Conservation (phyloP, 164 flowering plant genomes). For the Hamamelis virginiana region DNA sequence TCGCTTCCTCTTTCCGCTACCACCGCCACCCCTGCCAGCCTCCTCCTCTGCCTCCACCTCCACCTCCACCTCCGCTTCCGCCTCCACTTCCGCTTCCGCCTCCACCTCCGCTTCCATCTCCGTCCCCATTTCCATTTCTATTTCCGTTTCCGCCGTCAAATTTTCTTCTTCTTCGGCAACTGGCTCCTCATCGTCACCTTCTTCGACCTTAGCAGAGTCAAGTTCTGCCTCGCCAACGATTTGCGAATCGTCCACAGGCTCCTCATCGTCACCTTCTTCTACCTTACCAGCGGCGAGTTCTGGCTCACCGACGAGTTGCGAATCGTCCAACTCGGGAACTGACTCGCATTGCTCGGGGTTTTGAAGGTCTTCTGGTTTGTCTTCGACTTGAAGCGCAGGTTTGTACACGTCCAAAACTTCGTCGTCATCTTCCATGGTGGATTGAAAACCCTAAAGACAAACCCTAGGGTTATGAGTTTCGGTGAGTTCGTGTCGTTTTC, state of each 20-base stretch:
- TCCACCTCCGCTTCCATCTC: slow-evolving; percentile 21
- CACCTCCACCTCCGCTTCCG: slow-evolving; percentile 20
- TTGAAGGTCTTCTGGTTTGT: neutral
- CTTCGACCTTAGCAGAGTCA: neutral
- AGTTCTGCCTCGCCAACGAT: neutral
- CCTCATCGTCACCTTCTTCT: neutral
- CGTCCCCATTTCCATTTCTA: slow-evolving; percentile 16
- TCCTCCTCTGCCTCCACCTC: slow-evolving; percentile 18
- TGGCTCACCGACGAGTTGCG: neutral
- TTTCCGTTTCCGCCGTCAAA: slow-evolving; percentile 16
- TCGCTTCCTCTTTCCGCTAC: slow-evolving; percentile 53
- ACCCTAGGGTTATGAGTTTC: slow-evolving; percentile 6
- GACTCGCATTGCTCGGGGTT: neutral
- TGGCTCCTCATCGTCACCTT: slow-evolving; percentile 1
- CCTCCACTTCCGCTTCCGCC: slow-evolving; percentile 19
- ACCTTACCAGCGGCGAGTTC: neutral
- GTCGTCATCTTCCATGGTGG: slow-evolving; percentile 28
- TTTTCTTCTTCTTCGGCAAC: slow-evolving; percentile 18
- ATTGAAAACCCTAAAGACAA: slow-evolving; percentile 5
- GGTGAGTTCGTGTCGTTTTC: neutral
- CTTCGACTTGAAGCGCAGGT: slow-evolving; percentile 4
- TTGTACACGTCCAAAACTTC: slow-evolving; percentile 4
- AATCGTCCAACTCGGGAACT: neutral
- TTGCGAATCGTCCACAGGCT: neutral
- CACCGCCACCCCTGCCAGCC: slow-evolving; percentile 13